These are phyloP conservation scores for Xylariaceae sp. DNA, from an alignment of 2,329 filamentous ascomycete species.

Conservation along the genomic window DNA sequence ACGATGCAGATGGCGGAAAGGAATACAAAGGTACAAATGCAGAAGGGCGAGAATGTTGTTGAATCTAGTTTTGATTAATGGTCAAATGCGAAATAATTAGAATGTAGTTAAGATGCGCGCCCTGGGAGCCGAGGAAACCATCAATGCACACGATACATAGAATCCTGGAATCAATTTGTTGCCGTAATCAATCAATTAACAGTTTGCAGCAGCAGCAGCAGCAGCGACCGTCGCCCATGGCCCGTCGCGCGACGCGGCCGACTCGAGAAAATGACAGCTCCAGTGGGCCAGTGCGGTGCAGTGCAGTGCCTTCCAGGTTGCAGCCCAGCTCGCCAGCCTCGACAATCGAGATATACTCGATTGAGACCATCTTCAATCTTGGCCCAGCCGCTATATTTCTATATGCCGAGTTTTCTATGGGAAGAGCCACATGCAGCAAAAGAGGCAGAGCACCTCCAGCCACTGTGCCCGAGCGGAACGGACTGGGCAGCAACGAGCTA, in stretches of 20 bases:
- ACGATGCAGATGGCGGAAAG: background rate
- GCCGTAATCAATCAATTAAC: constrained; percentile 3
- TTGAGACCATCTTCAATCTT: too few relatives aligned
- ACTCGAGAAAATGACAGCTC: constrained; percentile 11
- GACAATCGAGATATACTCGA: too few relatives aligned
- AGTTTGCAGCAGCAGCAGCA: constrained; percentile 6
- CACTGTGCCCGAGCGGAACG: too few relatives aligned
- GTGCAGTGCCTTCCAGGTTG: constrained; percentile 6
- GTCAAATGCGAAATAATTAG: too few relatives aligned
- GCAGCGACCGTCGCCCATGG: too few relatives aligned
- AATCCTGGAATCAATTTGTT: too few relatives aligned
- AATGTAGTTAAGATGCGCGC: too few relatives aligned
- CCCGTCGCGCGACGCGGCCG: constrained; percentile 30
- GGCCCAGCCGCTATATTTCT: too few relatives aligned
- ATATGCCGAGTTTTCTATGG: too few relatives aligned
- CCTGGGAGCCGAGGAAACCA: background rate
- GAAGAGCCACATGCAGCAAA: too few relatives aligned
- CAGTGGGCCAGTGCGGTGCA: background rate
- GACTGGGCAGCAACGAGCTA: too few relatives aligned
- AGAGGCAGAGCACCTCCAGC: too few relatives aligned
- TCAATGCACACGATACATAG: constrained; percentile 3
- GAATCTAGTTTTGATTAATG: background rate
- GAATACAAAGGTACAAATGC: background rate
- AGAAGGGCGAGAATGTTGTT: background rate
- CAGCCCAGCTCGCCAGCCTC: background rate